Evolutionary conservation across 345 rosid species (phyloP).

Genomic region (Physaria fendleri): DNA sequence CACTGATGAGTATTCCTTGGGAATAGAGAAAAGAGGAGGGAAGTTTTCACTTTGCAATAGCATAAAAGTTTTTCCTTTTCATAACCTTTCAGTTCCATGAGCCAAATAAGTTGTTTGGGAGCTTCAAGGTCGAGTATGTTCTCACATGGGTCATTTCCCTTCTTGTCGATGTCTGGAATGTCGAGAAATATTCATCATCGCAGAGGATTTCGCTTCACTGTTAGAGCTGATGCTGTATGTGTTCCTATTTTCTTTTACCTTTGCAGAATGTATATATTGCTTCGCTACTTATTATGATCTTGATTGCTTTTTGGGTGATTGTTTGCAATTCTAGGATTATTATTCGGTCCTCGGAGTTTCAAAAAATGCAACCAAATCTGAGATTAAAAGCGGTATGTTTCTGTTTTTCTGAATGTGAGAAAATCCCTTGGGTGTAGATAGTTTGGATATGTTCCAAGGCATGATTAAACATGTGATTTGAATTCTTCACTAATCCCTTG

Average conservation of each 20-base stretch:
- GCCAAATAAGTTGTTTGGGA: conserved; percentile 42
- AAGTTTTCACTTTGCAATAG: not conserved
- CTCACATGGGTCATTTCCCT: conserved; percentile 45
- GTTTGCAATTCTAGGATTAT: conserved; percentile 47
- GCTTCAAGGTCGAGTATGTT: conserved; percentile 61
- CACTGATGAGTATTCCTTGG: no score
- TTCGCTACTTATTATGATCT: not conserved
- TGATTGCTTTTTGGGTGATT: not conserved
- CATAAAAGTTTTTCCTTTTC: not conserved
- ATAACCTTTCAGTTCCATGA: conserved; percentile 35
- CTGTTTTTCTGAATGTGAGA: not conserved
- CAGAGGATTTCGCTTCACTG: conserved; percentile 55
- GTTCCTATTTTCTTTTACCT: conserved; percentile 5
- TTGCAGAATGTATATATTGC: not conserved
- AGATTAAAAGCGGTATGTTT: conserved; percentile 83
- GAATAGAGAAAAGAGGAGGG: no score
- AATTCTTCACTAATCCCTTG: not conserved
- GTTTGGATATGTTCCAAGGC: not conserved
- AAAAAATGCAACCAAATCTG: conserved; percentile 80
- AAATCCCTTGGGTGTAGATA: not conserved
- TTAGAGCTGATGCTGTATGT: conserved; percentile 83
- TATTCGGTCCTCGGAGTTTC: conserved; percentile 94
- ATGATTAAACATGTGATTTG: not conserved
- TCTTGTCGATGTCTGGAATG: conserved; percentile 35
- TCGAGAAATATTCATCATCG: conserved; percentile 39